Base-by-base conservation (phyloP, 2,329 filamentous ascomycete genomes). In the Penicillium hesseltinei region DNA sequence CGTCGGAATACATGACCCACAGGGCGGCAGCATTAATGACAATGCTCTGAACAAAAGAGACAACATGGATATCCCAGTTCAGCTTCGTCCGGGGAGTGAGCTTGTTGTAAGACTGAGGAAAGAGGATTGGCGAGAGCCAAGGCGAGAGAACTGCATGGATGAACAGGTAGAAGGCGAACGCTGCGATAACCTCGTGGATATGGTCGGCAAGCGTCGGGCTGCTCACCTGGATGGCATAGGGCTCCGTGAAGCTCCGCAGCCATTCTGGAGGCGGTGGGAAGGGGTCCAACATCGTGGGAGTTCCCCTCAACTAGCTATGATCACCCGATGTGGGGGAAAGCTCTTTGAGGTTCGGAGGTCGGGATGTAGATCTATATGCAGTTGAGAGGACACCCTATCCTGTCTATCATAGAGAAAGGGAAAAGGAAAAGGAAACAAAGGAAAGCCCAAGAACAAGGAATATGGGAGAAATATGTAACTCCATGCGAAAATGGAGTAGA, bases 31-130 rank as follows among this genome's bases (percentile, higher is more conserved):
- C 69, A 67, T 81, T 83, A 66, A 88, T 82, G 19, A 87, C 66
- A 9, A 78, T 75, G 59, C 80, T 81, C 74, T 88, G 85, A 36
- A 85, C 75, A 42, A 88, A 77, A 0, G 82, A 84, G 42, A 88
- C 85, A 54, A 87, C 81, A 67, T 88, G 85, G 8, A 88, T 84
- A 71, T 88, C 82, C 85, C 85, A 88, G 73, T 86, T 88, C 51
- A 87, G 73, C 62, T 79, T 80, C 2, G 84, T 87, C 47, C 84
- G 81, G 25, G 70, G 70, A 58, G 76, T 80, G 63, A 88, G 77
- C 11, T 76, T 73, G 36, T 76, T 71, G 69, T 88, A 88, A 63
- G 77, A 77, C 43, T 74, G 70, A 19, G 84, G 82, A 64, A 84
- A 83, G 57, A 87, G 73, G 58, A 71, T 64, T 51, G 73, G 72